Evolutionary conservation across 306 rosid genomes (phyloP), one percentile per base, ranked within the genome.

Genomic region (Chamaecrista fasciculata): DNA sequence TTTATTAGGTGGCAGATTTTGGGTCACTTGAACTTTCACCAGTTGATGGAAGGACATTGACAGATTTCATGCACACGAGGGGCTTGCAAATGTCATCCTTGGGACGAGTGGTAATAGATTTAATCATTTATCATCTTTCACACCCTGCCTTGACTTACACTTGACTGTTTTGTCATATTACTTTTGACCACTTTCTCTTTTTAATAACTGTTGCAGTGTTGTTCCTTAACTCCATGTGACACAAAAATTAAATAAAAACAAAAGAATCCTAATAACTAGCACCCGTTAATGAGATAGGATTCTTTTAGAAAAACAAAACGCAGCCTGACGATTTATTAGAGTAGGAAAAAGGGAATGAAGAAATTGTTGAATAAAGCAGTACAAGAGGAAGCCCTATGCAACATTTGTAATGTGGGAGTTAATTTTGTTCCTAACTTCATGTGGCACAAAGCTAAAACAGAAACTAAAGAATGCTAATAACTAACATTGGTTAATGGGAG

Each of bases 11-110:
- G 78, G 95, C 98, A 72, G 98, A 94, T 86, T 94, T 94, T 78
- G 98, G 95, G 48, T 94, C 98, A 48, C 97, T 94, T 79, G 98
- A 94, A 76, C 98, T 94, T 82, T 94, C 98, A 50, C 98, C 98
- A 3, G 98, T 94, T 66, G 98, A 94, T 82, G 98, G 98, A 81
- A 88, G 98, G 73, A 90, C 98, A 26, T 76, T 94, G 82, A 94
- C 97, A 40, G 98, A 94, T 81, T 94, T 94, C 81, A 90, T 94
- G 98, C 98, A 94, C 61, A 94, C 98, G 43, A 82, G 98, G 79
- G 98, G 98, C 36, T 84, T 94, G 89, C 85, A 82, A 75, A 90
- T 94, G 92, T 82, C 85, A 76, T 94, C 98, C 44, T 82, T 94
- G 61, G 98, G 98, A 71, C 84, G 78, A 29, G 96, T 94, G 89